Conservation (phyloP, 495 filamentous ascomycete genomes). For the Aspergillus wentii region DNA sequence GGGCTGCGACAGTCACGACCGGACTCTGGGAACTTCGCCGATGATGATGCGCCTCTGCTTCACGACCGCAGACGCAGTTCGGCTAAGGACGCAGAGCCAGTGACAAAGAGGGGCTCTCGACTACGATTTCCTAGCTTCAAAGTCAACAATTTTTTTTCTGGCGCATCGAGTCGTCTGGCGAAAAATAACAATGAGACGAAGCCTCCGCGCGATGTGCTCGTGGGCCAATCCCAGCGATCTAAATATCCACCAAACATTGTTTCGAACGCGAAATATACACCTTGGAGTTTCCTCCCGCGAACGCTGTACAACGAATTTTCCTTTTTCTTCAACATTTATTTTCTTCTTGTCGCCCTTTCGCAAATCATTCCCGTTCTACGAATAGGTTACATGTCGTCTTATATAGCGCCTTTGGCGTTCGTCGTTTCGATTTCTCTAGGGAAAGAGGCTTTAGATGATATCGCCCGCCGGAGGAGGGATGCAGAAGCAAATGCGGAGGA, state of each 20-base stretch:
- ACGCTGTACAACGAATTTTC: constrained; percentile 98
- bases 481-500: constrained; percentile 91
- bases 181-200: constrained; percentile 21
- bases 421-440: constrained; percentile 88
- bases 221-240: constrained; percentile 34
- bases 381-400: constrained; percentile 93
- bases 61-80: constrained; percentile 27
- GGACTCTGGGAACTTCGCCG: constrained; percentile 47
- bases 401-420: constrained; percentile 87
- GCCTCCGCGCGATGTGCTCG: constrained; percentile 39
- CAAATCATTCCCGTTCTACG: constrained; percentile 84
- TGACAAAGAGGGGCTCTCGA: constrained; percentile 18
- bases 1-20: constrained; percentile 34
- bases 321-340: constrained; percentile 99
- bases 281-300: constrained; percentile 86
- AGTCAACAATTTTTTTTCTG: constrained; percentile 15
- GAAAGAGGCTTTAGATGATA: constrained; percentile 95
- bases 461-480: constrained; percentile 78
- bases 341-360: constrained; percentile 88
- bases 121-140: constrained; percentile 29
- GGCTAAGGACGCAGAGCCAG: constrained; percentile 19
- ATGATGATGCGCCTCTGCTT: constrained; percentile 66
- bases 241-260: constrained; percentile 67
- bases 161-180: constrained; percentile 9
- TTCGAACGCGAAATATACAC: constrained; percentile 98